Evolutionary conservation across 495 filamentous ascomycete species (phyloP).

Genomic region (Hypoxylon lienhwacheense): DNA sequence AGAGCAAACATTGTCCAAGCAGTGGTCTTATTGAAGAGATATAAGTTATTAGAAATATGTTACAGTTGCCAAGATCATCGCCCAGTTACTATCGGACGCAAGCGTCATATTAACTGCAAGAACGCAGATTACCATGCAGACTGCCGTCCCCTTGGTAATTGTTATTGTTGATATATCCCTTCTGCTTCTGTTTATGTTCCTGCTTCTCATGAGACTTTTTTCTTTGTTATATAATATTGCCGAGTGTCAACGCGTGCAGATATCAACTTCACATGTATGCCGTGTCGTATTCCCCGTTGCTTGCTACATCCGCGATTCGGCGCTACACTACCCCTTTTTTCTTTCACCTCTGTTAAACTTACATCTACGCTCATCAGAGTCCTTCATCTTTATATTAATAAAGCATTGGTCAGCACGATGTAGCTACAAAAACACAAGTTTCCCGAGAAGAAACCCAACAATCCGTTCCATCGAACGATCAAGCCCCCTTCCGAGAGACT

Average conservation of each 20-base stretch:
- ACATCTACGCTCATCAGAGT: neutral
- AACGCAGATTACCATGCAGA: constrained; percentile 25
- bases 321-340: constrained; percentile 10
- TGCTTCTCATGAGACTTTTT: constrained; percentile 23
- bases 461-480: constrained; percentile 23
- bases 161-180: too few species aligned
- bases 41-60: too few species aligned
- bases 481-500: constrained; percentile 16
- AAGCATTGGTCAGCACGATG: constrained; percentile 7
- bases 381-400: neutral
- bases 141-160: constrained; percentile 10
- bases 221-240: constrained; percentile 2
- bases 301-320: constrained; percentile 13
- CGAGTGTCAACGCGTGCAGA: constrained; percentile 9
- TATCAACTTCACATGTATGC: constrained; percentile 23
- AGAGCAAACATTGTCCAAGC: too few species aligned
- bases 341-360: neutral
- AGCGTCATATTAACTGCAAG: constrained; percentile 25
- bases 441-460: constrained; percentile 11
- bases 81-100: constrained; percentile 13
- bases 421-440: constrained; percentile 22
- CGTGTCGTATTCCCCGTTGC: constrained; percentile 16
- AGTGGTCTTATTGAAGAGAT: neutral
- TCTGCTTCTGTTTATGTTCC: neutral
- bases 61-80: constrained; percentile 4